Evolutionary conservation across 192 early-diverging fungal genomes (phyloP), one percentile per base, ranked within the genome.

Genomic region (Backusella macrospora): DNA sequence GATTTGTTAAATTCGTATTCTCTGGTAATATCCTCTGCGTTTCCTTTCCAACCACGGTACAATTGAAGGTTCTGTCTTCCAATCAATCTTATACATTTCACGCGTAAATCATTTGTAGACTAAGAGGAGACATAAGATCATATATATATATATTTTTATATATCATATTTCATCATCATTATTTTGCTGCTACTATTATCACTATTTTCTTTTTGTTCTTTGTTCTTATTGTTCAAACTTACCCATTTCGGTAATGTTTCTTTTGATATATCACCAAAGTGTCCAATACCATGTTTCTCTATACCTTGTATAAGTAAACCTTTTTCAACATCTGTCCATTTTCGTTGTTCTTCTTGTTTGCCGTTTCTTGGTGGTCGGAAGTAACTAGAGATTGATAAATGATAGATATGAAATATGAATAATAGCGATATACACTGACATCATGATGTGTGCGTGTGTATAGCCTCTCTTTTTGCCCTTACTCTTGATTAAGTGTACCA

Each of bases 401-500:
- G 16, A 15, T 44, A 38, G 16, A 43, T 69, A 67, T 43, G 13
- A 4, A 43, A 59, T 59, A 52, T 18, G 6, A 4, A 59, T 59
- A 59, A 59, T 13, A 15, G 8, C 4, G 8, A 49, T 49, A 4
- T 9, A 14, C 45, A 21, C 23, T 23, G 14, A 9, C 21, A 21
- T 34, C 38, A 44, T n/a, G 16, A 47, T 39, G 40, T 74, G 44
- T 65, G 18, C 8, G 74, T 75, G 43, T 8, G 14, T 52, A 69
- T 34, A 43, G 9, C 65, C 15, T 29, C 65, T 7, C 34, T 45
- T 45, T 59, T 16, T 16, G 5, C 9, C 48, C 81, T 43, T 85
- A 93, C 86, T 94, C 94, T 85, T 97, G 95, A 73, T 97, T 97
- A 14, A 97, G 81, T 29, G 87, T 91, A 13, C 95, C 95, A 62